phyloP scores from a whole-genome alignment of 2,329 filamentous ascomycete genomes.

The Aspergillus sergii region DNA sequence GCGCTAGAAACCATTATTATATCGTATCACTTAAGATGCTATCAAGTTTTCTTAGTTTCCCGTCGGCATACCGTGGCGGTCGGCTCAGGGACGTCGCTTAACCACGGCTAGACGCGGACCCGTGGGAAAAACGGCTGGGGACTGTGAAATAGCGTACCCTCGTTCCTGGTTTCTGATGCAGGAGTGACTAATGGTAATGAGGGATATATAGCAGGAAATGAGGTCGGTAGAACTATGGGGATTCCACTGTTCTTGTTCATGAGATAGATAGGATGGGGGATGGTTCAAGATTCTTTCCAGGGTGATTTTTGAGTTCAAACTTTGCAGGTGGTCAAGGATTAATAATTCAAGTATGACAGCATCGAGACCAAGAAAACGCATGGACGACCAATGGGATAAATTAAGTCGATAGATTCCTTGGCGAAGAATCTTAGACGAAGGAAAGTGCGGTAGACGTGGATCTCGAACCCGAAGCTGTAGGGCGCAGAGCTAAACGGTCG shows the following conservation, averaged over 20 bases:
- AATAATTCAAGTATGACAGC: slow-evolving; percentile 3
- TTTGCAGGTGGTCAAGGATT: neutral
- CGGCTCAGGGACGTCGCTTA: neutral
- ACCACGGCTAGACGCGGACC: neutral
- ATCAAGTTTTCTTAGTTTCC: slow-evolving; percentile 1
- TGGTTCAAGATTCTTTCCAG: neutral
- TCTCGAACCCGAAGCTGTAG: neutral
- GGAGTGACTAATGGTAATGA: slow-evolving; percentile 2
- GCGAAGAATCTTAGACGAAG: neutral
- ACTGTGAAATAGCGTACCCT: neutral
- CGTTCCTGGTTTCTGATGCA: neutral
- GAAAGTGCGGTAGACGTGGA: neutral
- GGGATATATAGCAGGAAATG: neutral
- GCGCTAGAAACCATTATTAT: neutral
- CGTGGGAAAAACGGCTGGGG: neutral
- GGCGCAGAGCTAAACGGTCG: slow-evolving; percentile 1
- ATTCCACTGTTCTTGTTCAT: neutral
- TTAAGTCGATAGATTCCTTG: neutral
- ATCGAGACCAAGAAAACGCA: neutral
- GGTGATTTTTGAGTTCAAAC: neutral
- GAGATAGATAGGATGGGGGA: neutral
- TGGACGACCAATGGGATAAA: neutral
- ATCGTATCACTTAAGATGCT: neutral
- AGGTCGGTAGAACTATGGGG: neutral
- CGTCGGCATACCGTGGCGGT: slow-evolving; percentile 3